Evolutionary conservation across 1,284 basidiomycete genomes (phyloP), one percentile per base, ranked within the genome.

Genomic region (Cutaneotrichosporon sp.): DNA sequence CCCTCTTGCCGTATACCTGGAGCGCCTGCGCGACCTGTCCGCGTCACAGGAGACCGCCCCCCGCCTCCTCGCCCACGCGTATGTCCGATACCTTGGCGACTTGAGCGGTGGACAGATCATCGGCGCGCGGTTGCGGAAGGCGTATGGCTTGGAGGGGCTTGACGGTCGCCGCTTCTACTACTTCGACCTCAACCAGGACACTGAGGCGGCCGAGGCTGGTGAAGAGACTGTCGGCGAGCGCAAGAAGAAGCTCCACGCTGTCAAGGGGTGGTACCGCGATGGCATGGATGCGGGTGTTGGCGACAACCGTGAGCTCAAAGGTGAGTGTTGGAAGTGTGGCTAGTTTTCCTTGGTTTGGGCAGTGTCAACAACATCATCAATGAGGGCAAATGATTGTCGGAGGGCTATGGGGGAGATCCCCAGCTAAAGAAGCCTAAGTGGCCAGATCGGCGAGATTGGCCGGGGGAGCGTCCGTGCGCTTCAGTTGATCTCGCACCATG

Each of bases 21-120:
- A 74, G 17, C 75, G 75, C 52, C 51, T 78, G 37, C 79, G 79
- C 38, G 75, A 83, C 33, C 66, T 80, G 33, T 63, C 76, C 20
- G 72, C 84, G 42, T 71, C 79, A 8, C 65, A 77, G 38, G 70
- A 77, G 35, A 53, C 68, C 4, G 80, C 84, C 50, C 81, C 83
- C 1, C 74, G 79, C 2, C 79, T 90, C 20, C 79, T 90, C 14
- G 84, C 87, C 0, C 88, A 90, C 70, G 80, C 87, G 0, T 90
- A 90, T 66, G 86, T 88, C 16, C 81, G 88, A 32, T 90, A 90
- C 73, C 80, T 91, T n/a, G 88, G 88, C 51, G 88, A 91, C 71
- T 78, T 90, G 29, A 85, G 83, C 43, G 88, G 88, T 16, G 88
- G 89, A 0, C 88, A 90, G 75, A 78, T 81, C 57, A 85, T 90